Evolutionary conservation across 805 yeast genomes (phyloP).

Genomic region (Teunomyces barrocoloradensis): DNA sequence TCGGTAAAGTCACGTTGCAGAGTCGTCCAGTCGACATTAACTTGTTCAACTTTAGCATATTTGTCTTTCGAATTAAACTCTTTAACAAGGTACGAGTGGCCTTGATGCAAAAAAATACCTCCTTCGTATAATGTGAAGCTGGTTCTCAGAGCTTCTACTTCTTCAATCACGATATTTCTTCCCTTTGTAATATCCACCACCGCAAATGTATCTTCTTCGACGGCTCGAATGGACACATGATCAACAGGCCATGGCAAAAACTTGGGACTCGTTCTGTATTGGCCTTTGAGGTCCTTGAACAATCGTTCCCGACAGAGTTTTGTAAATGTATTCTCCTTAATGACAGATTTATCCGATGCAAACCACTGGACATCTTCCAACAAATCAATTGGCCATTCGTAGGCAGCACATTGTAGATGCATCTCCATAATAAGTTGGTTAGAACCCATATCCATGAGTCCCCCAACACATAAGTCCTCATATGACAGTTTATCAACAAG

Average conservation of each 20-base stretch:
- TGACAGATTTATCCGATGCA: slow-evolving; percentile 28
- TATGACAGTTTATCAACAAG: slow-evolving; percentile 41
- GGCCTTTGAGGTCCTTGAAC: slow-evolving; percentile 28
- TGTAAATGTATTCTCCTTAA: slow-evolving; percentile 16
- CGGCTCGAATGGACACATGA: slow-evolving; percentile 74
- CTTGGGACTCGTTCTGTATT: slow-evolving; percentile 35
- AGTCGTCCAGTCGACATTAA: slow-evolving; percentile 92
- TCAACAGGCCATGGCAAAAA: slow-evolving; percentile 82
- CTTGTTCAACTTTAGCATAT: slow-evolving; percentile 82
- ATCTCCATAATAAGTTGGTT: slow-evolving; percentile 58
- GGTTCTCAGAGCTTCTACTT: slow-evolving; percentile 83
- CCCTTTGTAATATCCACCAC: slow-evolving; percentile 86
- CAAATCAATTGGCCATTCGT: slow-evolving; percentile 65
- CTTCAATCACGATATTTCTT: slow-evolving; percentile 78
- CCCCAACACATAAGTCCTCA: slow-evolving; percentile 42
- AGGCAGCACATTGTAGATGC: slow-evolving; percentile 94
- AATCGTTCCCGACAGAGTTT: slow-evolving; percentile 39
- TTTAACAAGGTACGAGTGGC: slow-evolving; percentile 79
- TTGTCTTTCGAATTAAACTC: slow-evolving; percentile 79
- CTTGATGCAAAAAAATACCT: slow-evolving; percentile 92
- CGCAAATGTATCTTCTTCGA: slow-evolving; percentile 78
- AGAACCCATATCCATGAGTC: slow-evolving; percentile 32
- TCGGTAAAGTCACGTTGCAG: slow-evolving; percentile 90
- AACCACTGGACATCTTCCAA: slow-evolving; percentile 59
- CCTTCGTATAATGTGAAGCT: slow-evolving; percentile 90